These are phyloP conservation scores for Ailanthus altissimus DNA, from an alignment of 345 rosid genomes.

Conservation along the genomic window DNA sequence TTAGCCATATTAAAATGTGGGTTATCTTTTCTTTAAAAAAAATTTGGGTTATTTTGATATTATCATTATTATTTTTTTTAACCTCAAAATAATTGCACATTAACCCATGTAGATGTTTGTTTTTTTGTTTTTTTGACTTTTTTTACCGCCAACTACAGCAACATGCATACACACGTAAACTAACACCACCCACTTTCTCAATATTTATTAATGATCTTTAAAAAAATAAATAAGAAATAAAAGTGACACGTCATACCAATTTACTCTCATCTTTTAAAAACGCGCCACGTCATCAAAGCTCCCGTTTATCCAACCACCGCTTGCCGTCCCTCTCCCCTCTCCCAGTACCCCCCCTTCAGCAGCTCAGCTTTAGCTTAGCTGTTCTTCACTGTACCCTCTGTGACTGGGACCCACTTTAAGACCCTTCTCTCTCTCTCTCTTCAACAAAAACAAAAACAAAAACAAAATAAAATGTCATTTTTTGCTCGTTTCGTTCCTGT, in stretches of 20 bases:
- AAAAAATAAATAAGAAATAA: background rate
- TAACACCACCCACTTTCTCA: background rate
- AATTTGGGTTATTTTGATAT: too few species aligned
- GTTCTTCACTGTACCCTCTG: constrained; percentile 34
- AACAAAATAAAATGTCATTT: background rate
- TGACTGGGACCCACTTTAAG: background rate
- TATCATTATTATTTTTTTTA: too few species aligned
- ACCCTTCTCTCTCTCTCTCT: constrained; percentile 4
- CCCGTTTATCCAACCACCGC: constrained; percentile 46
- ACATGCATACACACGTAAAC: background rate
- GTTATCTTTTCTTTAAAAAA: too few species aligned
- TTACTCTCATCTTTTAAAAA: background rate
- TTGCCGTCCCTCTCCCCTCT: constrained; percentile 35
- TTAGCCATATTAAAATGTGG: too few species aligned
- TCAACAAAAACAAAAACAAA: too few species aligned
- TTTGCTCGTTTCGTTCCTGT: constrained; percentile 7
- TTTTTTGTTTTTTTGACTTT: background rate
- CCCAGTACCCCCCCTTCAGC: background rate
- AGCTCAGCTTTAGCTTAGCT: constrained; percentile 23
- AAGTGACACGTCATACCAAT: constrained; percentile 6
- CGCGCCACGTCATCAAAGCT: constrained; percentile 27
- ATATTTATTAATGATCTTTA: too few species aligned
- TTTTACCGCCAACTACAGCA: background rate
- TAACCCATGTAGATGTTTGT: background rate
- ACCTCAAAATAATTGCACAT: background rate